Base-by-base conservation (phyloP, 345 rosid species). In the Eucalyptus pumila region DNA sequence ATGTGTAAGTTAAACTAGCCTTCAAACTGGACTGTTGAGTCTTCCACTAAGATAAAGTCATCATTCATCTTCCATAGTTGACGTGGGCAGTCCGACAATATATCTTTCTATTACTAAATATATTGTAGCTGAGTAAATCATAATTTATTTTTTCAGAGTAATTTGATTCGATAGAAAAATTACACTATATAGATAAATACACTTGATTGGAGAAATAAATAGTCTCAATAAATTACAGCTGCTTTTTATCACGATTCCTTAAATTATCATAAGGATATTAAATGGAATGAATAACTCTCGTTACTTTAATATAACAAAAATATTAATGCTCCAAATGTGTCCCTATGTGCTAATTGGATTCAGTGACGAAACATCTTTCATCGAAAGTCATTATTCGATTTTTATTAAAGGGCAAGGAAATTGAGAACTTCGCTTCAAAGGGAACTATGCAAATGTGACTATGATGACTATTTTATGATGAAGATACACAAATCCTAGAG, bases 341-440 rank as follows among this genome's bases (percentile, higher is more conserved):
- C 30, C 12, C 27, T 11, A 10, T 10, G 62, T 23, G 30, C 30
- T 4, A 56, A 56, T 56, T 56, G 62, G 12, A 56, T 24, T 56
- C 0, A 4, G 13, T 26, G 62, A 24, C 6, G 2, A 24, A 56
- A 56, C 10, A 56, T 56, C 62, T 56, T 56, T 56, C 62, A 24
- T 56, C 3, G 6, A 56, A 56, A 56, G 13, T 0, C 62, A 26
- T 24, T 26, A 56, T 2, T 56, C 3, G 1, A 24, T 24, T 23
- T 56, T 56, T 56, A 23, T 23, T 56, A 56, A 56, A 23, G 3
- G 30, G 12, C 0, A 56, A 56, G 30, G 30, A 56, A 10, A 56
- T 24, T 24, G 62, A 56, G 62, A 56, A 56, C 27, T 56, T 56
- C 6, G 4, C 62, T 56, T 56, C 30, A 24, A 10, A 56, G 11